Evolutionary conservation across 1,139 yeast genomes (phyloP), one percentile per base, ranked within the genome.

Genomic region (Hyphopichia wangnamkhiaoensis): DNA sequence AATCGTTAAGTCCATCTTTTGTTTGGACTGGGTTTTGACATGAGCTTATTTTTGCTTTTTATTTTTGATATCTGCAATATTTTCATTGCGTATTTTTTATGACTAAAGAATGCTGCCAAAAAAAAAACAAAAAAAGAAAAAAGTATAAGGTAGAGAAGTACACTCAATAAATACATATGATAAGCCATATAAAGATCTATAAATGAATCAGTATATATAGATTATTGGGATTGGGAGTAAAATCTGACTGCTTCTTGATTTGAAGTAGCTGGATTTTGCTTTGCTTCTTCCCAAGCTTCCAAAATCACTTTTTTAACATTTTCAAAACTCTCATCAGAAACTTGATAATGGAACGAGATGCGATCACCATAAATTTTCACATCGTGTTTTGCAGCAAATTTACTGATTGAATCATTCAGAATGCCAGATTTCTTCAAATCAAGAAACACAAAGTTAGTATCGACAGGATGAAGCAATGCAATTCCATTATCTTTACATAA

Each of bases 361-460:
- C 77, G 54, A 29, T 59, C 57, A 3, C 65, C 60, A 44, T 52
- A 53, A 2, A 62, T 50, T 34, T 60, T 68, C 26, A 71, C 49
- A 35, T 54, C 52, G 38, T 63, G 50, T 39, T 62, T 54, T 18
- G 52, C 45, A 19, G 63, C 64, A 31, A 60, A 42, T 28, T 53
- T 51, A 26, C 49, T 50, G 34, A 69, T 56, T 19, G 51, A 46
- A 9, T 47, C 50, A n/a, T 63, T 60, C 45, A 59, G 55, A 56
- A 69, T 63, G 34, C 59, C 54, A 48, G 59, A 65, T 13, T 59
- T 63, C 29, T 49, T 50, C 33, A 69, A 52, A 44, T 71, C 76
- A 23, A 71, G 45, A 42, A 71, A 71, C 3, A 71, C 75, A 46
- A 71, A 71, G 50, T 64, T 70, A 13, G 75, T 63, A 33, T 71